These are phyloP conservation scores for Picochlorum costavermella DNA, from an alignment of 139 green algal genomes.

Conservation along the genomic window DNA sequence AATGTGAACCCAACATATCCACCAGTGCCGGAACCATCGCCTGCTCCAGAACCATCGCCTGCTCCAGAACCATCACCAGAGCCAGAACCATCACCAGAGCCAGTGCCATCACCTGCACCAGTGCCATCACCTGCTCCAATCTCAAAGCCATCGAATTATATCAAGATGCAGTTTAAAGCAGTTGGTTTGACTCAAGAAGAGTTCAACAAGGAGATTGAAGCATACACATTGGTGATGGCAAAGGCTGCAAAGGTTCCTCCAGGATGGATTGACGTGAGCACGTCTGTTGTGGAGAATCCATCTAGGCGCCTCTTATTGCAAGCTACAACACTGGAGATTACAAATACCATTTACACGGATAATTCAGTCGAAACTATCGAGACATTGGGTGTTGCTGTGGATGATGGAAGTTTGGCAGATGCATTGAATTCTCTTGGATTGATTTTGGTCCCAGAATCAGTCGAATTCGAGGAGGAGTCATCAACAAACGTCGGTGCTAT, in stretches of 20 bases:
- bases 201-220: neutral
- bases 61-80: neutral
- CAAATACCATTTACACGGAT: constrained; percentile 7
- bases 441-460: constrained; percentile 9
- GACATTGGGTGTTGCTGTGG: neutral
- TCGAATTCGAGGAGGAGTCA: constrained; percentile 1
- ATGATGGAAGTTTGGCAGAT: constrained; percentile 11
- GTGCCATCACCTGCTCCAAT: neutral
- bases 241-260: neutral
- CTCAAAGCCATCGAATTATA: neutral
- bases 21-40: neutral
- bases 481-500: constrained; percentile 16
- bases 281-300: neutral
- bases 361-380: neutral
- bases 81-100: neutral
- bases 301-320: neutral
- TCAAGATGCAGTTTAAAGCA: neutral
- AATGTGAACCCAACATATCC: constrained; percentile 25
- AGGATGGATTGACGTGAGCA: neutral
- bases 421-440: constrained; percentile 9
- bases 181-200: neutral
- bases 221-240: neutral
- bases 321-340: neutral
- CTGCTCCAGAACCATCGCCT: neutral
- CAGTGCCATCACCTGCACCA: neutral